phyloP scores from a whole-genome alignment of 2,329 filamentous ascomycete species.

The Zymoseptoria ardabiliae region DNA sequence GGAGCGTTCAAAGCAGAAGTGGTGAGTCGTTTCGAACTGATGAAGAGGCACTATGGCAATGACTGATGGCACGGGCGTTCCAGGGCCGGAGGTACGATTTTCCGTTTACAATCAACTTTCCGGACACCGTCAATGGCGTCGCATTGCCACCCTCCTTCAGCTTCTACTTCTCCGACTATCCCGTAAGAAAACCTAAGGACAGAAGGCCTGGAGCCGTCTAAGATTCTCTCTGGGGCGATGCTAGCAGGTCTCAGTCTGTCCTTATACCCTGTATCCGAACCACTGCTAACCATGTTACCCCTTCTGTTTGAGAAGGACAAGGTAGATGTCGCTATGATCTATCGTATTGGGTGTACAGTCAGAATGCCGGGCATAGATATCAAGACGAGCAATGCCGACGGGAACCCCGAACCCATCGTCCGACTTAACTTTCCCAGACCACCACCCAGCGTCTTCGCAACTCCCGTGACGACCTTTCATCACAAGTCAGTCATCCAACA shows the following conservation, averaged over 20 bases:
- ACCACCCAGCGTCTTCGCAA: constrained; percentile 1
- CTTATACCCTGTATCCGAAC: too few species aligned
- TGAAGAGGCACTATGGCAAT: background rate
- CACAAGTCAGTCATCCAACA: constrained; percentile 14
- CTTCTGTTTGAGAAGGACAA: too few species aligned
- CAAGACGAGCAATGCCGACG: constrained; percentile 2
- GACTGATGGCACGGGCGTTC: background rate
- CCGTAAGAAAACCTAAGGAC: too few species aligned
- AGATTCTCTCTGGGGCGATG: too few species aligned
- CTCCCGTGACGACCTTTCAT: constrained; percentile 3
- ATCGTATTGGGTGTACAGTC: constrained; percentile 7
- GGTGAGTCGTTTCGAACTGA: background rate
- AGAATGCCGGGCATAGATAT: constrained; percentile 16
- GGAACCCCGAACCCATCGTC: background rate
- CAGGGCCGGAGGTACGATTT: constrained; percentile 3
- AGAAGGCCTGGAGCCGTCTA: too few species aligned
- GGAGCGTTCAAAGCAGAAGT: constrained; percentile 14
- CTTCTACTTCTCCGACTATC: constrained; percentile 10
- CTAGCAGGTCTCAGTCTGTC: too few species aligned
- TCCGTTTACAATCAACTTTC: constrained; percentile 10
- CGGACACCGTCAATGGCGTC: background rate
- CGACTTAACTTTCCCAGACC: background rate
- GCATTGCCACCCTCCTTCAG: constrained; percentile 10
- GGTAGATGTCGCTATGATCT: constrained; percentile 10
- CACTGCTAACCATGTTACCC: too few species aligned